Evolutionary conservation across 352 stramenopile species (phyloP).

Genomic region (Elongisporangium anandrum): DNA sequence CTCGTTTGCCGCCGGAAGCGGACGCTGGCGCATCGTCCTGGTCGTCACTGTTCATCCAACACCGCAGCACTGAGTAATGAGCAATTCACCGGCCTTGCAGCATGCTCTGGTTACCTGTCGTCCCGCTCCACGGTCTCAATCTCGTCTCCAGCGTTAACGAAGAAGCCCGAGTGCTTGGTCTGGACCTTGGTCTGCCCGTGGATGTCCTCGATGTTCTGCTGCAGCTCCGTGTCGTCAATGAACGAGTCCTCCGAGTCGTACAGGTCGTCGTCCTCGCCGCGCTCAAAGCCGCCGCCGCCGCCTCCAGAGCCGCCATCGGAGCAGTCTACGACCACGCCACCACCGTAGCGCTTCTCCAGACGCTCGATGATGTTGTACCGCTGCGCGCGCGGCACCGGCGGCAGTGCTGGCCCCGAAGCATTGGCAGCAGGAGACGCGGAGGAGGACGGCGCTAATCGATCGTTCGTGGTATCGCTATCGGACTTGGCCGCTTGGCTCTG

Average conservation of each 20-base stretch:
- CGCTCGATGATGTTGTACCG: slow-evolving; percentile 87
- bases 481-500: not conserved
- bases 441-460: slow-evolving; percentile 1
- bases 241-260: slow-evolving; percentile 89
- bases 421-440: not conserved
- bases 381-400: slow-evolving; percentile 22
- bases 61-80: not conserved
- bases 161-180: slow-evolving; percentile 86
- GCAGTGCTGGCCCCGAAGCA: slow-evolving; percentile 7
- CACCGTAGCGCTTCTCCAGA: slow-evolving; percentile 80
- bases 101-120: slow-evolving; percentile 4
- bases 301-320: slow-evolving; percentile 19
- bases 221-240: slow-evolving; percentile 79
- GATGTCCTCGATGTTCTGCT: slow-evolving; percentile 83
- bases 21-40: slow-evolving; percentile 1
- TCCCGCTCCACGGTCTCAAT: slow-evolving; percentile 71
- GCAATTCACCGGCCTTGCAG: not conserved
- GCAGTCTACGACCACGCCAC: slow-evolving; percentile 53
- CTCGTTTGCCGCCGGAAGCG: slow-evolving; percentile 22
- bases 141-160: slow-evolving; percentile 81
- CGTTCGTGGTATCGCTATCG: not conserved
- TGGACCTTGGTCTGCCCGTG: slow-evolving; percentile 63
- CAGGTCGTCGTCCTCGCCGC: slow-evolving; percentile 77
- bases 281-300: slow-evolving; percentile 18
- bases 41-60: slow-evolving; percentile 7